phyloP scores from a whole-genome alignment of 495 filamentous ascomycete genomes.

The Penicillium salamii region DNA sequence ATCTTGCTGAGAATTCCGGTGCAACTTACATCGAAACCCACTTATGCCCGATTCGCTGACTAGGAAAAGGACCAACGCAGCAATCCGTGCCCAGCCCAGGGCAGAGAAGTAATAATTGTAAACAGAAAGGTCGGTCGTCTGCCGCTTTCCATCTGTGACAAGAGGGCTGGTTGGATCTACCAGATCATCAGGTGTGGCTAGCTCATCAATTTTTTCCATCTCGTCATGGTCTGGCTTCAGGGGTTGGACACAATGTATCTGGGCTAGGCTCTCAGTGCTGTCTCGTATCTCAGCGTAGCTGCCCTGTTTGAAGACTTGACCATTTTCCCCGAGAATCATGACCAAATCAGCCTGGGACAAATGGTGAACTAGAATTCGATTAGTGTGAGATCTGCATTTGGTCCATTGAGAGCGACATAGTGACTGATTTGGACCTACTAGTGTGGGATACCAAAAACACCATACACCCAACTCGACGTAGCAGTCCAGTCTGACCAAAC shows the following conservation, averaged over 20 bases:
- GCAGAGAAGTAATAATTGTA: constrained; percentile 22
- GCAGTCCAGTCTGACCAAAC: constrained; percentile 40
- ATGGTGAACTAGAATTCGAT: background rate
- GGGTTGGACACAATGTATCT: too few relatives aligned
- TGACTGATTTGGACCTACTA: background rate
- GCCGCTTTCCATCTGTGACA: background rate
- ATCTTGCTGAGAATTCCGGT: too few relatives aligned
- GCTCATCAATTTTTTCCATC: too few relatives aligned
- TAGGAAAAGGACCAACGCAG: constrained; percentile 6
- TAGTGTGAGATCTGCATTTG: too few relatives aligned
- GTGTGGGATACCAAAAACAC: constrained; percentile 19
- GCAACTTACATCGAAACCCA: constrained; percentile 14
- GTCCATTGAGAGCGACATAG: background rate
- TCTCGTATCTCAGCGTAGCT: too few relatives aligned
- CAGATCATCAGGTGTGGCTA: too few relatives aligned
- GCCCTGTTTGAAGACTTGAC: too few relatives aligned
- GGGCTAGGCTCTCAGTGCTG: too few relatives aligned
- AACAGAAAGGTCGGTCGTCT: constrained; percentile 10
- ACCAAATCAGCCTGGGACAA: constrained; percentile 11
- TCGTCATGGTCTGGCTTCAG: too few relatives aligned
- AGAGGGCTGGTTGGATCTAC: too few relatives aligned
- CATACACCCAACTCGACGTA: constrained; percentile 28
- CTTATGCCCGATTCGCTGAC: constrained; percentile 3
- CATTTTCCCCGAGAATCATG: too few relatives aligned
- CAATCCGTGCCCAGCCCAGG: constrained; percentile 10